phyloP scores from a whole-genome alignment of 2,329 filamentous ascomycete species.

The Neonectria hederae region DNA sequence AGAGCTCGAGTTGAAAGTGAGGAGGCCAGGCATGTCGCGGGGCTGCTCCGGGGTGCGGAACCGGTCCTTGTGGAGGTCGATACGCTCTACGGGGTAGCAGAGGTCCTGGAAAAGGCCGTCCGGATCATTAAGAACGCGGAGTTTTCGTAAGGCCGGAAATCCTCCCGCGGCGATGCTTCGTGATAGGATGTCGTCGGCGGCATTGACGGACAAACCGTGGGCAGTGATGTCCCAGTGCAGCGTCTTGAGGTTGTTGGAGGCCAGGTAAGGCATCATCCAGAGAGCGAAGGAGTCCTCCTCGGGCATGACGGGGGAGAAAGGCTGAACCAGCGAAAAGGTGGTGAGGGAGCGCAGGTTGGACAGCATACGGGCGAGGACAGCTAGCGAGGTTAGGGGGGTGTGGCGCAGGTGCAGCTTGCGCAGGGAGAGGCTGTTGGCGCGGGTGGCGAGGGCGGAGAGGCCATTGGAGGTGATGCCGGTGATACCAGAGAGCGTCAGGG shows the following conservation, averaged over 20 bases:
- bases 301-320: slow-evolving; percentile 63
- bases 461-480: slow-evolving; percentile 65
- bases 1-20: slow-evolving; percentile 34
- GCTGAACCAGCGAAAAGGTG: slow-evolving; percentile 64
- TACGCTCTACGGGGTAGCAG: slow-evolving; percentile 68
- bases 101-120: slow-evolving; percentile 75
- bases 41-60: slow-evolving; percentile 46
- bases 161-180: slow-evolving; percentile 68
- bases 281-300: slow-evolving; percentile 62
- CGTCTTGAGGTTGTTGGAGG: slow-evolving; percentile 60
- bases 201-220: slow-evolving; percentile 53
- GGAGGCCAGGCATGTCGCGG: slow-evolving; percentile 28
- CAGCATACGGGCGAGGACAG: slow-evolving; percentile 67
- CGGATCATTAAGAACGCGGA: slow-evolving; percentile 75
- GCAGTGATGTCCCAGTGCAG: slow-evolving; percentile 74
- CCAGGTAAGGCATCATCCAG: slow-evolving; percentile 72
- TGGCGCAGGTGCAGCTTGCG: slow-evolving; percentile 64
- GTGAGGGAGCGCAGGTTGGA: slow-evolving; percentile 61
- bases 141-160: slow-evolving; percentile 68
- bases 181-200: slow-evolving; percentile 70
- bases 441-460: slow-evolving; percentile 65
- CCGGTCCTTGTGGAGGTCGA: slow-evolving; percentile 62
- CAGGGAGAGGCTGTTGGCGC: slow-evolving; percentile 56
- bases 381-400: slow-evolving; percentile 64
- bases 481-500: slow-evolving; percentile 65